Evolutionary conservation across 805 yeast species (phyloP).

Genomic region (Yarrowia divulgata): DNA sequence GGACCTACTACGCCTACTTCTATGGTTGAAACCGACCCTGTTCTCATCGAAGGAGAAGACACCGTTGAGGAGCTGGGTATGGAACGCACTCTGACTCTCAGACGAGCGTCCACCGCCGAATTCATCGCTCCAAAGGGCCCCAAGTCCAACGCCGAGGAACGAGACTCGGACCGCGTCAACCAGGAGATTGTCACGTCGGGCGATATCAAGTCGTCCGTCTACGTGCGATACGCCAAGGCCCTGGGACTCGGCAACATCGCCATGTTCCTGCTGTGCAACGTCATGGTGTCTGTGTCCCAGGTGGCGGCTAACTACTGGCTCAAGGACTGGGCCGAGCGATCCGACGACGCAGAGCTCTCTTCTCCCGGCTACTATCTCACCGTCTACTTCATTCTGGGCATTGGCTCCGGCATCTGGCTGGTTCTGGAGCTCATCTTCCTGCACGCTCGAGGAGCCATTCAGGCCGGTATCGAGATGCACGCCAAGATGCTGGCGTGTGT

Average conservation of each 20-base stretch:
- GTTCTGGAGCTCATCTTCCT: slow-evolving; percentile 64
- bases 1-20: slow-evolving; percentile 1
- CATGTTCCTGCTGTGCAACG: slow-evolving; percentile 50
- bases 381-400: slow-evolving; percentile 72
- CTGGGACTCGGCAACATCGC: slow-evolving; percentile 56
- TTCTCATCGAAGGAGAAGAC: slow-evolving; percentile 7
- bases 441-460: slow-evolving; percentile 55
- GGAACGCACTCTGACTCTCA: slow-evolving; percentile 10
- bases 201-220: slow-evolving; percentile 67
- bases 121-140: slow-evolving; percentile 29
- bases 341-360: slow-evolving; percentile 62
- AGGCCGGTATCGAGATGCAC: slow-evolving; percentile 57
- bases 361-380: slow-evolving; percentile 69
- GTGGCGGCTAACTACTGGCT: slow-evolving; percentile 81
- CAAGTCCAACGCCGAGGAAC: slow-evolving; percentile 10
- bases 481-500: slow-evolving; percentile 75
- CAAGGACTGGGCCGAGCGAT: slow-evolving; percentile 87
- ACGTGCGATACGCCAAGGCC: slow-evolving; percentile 75
- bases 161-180: slow-evolving; percentile 9
- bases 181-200: slow-evolving; percentile 33
- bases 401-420: slow-evolving; percentile 56
- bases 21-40: slow-evolving; percentile 8
- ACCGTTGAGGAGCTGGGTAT: slow-evolving; percentile 24
- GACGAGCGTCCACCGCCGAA: slow-evolving; percentile 23
- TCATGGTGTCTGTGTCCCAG: slow-evolving; percentile 58